Evolutionary conservation across 805 yeast species (phyloP).

Genomic region (Saturnispora mendoncae): DNA sequence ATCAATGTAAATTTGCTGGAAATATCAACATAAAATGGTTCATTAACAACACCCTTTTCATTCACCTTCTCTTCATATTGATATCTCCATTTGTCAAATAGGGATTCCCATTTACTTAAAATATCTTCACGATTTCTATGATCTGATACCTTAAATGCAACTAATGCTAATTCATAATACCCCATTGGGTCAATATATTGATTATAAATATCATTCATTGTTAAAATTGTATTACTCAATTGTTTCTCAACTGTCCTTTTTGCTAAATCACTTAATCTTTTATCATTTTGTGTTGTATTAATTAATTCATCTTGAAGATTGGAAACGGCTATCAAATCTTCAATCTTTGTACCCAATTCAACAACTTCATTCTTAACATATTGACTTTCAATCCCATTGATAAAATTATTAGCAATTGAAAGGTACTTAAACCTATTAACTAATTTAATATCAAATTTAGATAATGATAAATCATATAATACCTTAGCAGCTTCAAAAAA

Average conservation of each 20-base stretch:
- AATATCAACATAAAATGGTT: slow-evolving; percentile 33
- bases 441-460: slow-evolving; percentile 60
- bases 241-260: slow-evolving; percentile 42
- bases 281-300: slow-evolving; percentile 41
- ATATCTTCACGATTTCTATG: slow-evolving; percentile 80
- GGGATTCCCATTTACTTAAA: slow-evolving; percentile 66
- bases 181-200: slow-evolving; percentile 82
- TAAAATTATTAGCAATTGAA: slow-evolving; percentile 88
- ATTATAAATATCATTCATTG: slow-evolving; percentile 75
- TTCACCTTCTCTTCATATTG: slow-evolving; percentile 22
- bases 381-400: slow-evolving; percentile 77
- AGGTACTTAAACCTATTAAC: slow-evolving; percentile 76
- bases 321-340: slow-evolving; percentile 79
- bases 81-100: slow-evolving; percentile 44
- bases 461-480: slow-evolving; percentile 61
- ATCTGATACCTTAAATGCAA: slow-evolving; percentile 76
- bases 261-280: slow-evolving; percentile 39
- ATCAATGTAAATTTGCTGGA: slow-evolving; percentile 31
- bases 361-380: slow-evolving; percentile 68
- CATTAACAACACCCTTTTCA: slow-evolving; percentile 17
- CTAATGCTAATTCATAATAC: slow-evolving; percentile 71
- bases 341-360: slow-evolving; percentile 57
- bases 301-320: slow-evolving; percentile 67
- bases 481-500: slow-evolving; percentile 80
- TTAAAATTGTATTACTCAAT: slow-evolving; percentile 56